phyloP scores from a whole-genome alignment of 306 rosid genomes.

The Vigna trinervia region DNA sequence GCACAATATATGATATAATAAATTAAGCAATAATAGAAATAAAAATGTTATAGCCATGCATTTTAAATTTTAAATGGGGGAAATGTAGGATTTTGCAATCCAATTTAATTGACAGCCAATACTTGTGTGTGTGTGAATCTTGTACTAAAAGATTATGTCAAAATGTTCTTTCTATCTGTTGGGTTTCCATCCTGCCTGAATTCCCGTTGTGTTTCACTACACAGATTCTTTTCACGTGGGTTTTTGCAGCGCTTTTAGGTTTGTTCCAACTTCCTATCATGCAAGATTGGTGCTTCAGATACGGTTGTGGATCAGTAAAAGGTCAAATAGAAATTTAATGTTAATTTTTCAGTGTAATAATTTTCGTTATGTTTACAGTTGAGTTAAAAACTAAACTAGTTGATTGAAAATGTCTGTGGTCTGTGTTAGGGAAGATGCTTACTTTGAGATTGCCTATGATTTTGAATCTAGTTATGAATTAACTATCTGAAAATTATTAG shows the following conservation, averaged over 20 bases:
- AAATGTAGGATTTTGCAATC: too few species aligned
- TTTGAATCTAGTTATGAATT: slow-evolving; percentile 5
- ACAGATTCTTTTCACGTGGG: not conserved
- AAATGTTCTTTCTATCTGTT: slow-evolving; percentile 25
- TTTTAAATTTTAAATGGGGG: too few species aligned
- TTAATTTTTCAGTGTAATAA: not conserved
- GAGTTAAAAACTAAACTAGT: not conserved
- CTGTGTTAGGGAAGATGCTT: not conserved
- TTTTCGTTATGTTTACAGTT: not conserved
- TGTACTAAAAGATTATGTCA: slow-evolving; percentile 19
- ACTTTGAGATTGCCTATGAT: not conserved
- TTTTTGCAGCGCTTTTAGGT: slow-evolving; percentile 6
- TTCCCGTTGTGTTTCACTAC: not conserved
- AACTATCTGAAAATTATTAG: not conserved
- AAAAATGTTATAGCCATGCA: too few species aligned
- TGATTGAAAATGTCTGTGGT: slow-evolving; percentile 11
- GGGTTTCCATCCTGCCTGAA: slow-evolving; percentile 22
- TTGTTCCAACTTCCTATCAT: slow-evolving; percentile 18
- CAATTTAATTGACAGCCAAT: too few species aligned
- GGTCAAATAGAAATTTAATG: not conserved
- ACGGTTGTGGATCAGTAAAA: not conserved
- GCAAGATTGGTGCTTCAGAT: slow-evolving; percentile 20
- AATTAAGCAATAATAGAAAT: too few species aligned
- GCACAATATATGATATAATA: too few species aligned
- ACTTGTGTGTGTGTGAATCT: not conserved